Percentiles rank a stretch among this genome's conserved stretches.
phyloP scores from a whole-genome alignment of 768 basidiomycete genomes.

The Pisolithus microcarpus region DNA sequence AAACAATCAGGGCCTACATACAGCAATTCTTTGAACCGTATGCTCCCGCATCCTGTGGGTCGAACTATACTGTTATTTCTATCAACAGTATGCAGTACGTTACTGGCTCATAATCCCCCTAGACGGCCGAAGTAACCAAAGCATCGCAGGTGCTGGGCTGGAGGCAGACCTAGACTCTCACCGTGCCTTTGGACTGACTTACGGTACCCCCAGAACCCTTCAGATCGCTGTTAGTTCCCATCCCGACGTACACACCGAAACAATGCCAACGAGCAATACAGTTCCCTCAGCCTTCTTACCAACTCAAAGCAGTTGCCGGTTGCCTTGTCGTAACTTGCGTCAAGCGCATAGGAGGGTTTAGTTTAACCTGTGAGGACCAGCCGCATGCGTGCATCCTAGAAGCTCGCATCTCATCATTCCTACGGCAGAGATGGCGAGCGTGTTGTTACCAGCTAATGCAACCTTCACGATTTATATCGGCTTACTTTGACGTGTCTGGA shows the following conservation, averaged over 20 bases:
- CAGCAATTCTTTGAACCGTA: constrained; percentile 44
- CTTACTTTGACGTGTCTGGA: too few species aligned
- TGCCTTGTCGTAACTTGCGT: too few species aligned
- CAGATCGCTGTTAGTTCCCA: constrained; percentile 55
- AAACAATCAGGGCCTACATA: constrained; percentile 47
- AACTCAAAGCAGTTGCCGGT: too few species aligned
- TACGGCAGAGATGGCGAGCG: constrained; percentile 31
- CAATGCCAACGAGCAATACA: constrained; percentile 45
- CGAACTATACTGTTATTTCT: constrained; percentile 46
- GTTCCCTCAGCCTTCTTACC: neutral
- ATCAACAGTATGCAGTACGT: constrained; percentile 40
- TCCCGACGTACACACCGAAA: constrained; percentile 37
- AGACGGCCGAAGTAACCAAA: constrained; percentile 62
- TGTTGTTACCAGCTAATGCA: neutral
- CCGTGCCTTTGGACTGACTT: constrained; percentile 57
- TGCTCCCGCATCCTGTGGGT: constrained; percentile 39
- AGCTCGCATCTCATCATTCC: neutral
- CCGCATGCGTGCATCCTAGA: neutral
- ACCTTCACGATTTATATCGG: neutral
- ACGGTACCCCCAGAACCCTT: constrained; percentile 48
- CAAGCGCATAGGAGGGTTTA: too few species aligned
- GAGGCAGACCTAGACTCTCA: constrained; percentile 68
- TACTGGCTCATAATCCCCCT: constrained; percentile 6
- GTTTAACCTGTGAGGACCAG: constrained; percentile 28
- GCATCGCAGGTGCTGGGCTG: constrained; percentile 38